These are phyloP conservation scores for Cenococcum geophilum DNA, from an alignment of 495 filamentous ascomycete genomes.

Conservation along the genomic window DNA sequence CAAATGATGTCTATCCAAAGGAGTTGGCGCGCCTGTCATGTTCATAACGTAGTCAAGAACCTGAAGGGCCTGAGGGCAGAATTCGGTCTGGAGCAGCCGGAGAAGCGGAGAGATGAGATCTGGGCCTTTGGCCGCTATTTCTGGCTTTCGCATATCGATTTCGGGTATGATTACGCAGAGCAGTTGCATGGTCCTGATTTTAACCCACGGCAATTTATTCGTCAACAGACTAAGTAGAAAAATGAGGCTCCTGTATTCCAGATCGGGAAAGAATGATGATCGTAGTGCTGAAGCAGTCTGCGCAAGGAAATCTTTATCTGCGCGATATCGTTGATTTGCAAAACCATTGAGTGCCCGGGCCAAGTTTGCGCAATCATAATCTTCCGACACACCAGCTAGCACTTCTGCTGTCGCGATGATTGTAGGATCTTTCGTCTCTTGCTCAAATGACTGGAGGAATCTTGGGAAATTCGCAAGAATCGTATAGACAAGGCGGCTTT, in stretches of 20 bases:
- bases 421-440: slow-evolving; percentile 47
- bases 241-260: slow-evolving; percentile 76
- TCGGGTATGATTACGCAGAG: slow-evolving; percentile 80
- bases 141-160: slow-evolving; percentile 86
- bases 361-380: slow-evolving; percentile 54
- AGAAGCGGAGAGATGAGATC: slow-evolving; percentile 93
- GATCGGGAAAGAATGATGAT: slow-evolving; percentile 71
- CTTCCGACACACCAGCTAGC: slow-evolving; percentile 65
- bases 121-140: slow-evolving; percentile 85
- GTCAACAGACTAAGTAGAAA: slow-evolving; percentile 90
- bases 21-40: slow-evolving; percentile 67
- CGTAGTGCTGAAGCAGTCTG: slow-evolving; percentile 71
- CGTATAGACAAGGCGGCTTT: slow-evolving; percentile 74
- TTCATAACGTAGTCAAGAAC: slow-evolving; percentile 92
- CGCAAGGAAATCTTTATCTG: slow-evolving; percentile 67
- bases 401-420: slow-evolving; percentile 58
- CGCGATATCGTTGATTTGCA: slow-evolving; percentile 60
- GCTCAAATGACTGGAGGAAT: slow-evolving; percentile 75
- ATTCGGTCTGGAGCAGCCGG: slow-evolving; percentile 84
- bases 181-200: slow-evolving; percentile 83
- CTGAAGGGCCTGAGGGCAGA: slow-evolving; percentile 82
- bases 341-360: slow-evolving; percentile 61
- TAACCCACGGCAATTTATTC: slow-evolving; percentile 82
- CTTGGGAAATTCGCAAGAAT: slow-evolving; percentile 84
- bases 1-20: slow-evolving; percentile 87